A percentile compares a stretch with the other conserved stretches of the same genome.
Evolutionary conservation across 768 basidiomycete genomes (phyloP).

Genomic region (Lyophyllum decastes): DNA sequence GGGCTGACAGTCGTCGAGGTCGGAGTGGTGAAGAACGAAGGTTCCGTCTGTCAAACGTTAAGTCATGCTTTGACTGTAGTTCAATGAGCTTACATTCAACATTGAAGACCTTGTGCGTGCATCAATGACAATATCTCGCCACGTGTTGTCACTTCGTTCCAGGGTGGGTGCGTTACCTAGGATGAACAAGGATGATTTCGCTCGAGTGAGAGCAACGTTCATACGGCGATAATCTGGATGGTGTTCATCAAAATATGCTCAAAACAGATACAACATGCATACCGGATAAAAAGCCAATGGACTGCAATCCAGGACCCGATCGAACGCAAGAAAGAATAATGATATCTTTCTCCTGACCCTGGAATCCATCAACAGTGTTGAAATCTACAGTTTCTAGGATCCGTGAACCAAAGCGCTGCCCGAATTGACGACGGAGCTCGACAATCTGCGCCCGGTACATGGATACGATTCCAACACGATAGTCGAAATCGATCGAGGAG

Average conservation of each 20-base stretch:
- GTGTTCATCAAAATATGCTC: neutral
- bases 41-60: constrained; percentile 21
- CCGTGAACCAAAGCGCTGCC: constrained; percentile 66
- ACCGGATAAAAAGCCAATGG: constrained; percentile 90
- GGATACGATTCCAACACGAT: constrained; percentile 67
- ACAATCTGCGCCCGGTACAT: constrained; percentile 93
- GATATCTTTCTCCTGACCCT: constrained; percentile 98
- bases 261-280: constrained; percentile 5
- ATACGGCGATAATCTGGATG: constrained; percentile 76
- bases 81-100: constrained; percentile 48
- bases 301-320: constrained; percentile 80
- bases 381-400: constrained; percentile 81
- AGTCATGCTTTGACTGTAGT: neutral
- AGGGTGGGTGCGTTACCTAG: constrained; percentile 90
- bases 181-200: constrained; percentile 91
- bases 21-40: constrained; percentile 25
- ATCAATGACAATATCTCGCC: constrained; percentile 78
- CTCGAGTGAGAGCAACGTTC: constrained; percentile 99
- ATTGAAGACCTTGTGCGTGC: constrained; percentile 67
- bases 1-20: constrained; percentile 1
- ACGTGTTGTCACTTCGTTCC: constrained; percentile 79
- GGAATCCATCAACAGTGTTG: constrained; percentile 98
- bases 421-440: constrained; percentile 73
- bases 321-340: constrained; percentile 98
- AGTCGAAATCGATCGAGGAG: constrained; percentile 41